Evolutionary conservation across 2,329 filamentous ascomycete species (phyloP).

Genomic region (Ceratocystis eucalypticola): DNA sequence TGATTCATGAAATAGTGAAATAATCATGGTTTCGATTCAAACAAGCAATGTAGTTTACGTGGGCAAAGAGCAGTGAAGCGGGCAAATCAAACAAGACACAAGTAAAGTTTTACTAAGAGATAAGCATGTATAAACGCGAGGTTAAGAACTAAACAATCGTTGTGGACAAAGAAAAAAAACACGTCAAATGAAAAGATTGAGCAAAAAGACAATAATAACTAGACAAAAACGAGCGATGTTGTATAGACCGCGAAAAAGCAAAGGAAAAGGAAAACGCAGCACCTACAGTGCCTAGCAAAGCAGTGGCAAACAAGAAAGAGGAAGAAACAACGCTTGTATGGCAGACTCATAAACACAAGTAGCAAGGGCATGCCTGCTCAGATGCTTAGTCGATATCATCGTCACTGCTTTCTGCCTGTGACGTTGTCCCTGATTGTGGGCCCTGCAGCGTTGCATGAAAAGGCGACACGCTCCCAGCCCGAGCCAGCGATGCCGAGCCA

Average conservation of each 20-base stretch:
- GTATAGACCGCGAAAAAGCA: background rate
- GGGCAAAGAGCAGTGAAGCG: background rate
- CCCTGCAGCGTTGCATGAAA: constrained; percentile 15
- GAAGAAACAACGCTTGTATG: background rate
- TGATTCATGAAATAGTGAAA: too few species aligned
- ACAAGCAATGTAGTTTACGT: background rate
- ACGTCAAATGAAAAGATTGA: background rate
- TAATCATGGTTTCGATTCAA: too few species aligned
- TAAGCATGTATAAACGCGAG: background rate
- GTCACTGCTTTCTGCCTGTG: constrained; percentile 10
- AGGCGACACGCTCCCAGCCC: constrained; percentile 10
- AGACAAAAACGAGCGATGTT: background rate
- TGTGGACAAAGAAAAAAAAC: background rate
- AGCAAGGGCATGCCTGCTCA: background rate
- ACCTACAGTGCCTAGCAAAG: background rate
- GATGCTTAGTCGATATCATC: constrained; percentile 19
- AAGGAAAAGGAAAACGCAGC: background rate
- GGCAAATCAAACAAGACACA: background rate
- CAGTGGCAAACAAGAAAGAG: background rate
- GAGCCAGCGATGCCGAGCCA: constrained; percentile 25
- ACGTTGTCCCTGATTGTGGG: background rate
- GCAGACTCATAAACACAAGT: background rate
- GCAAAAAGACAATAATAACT: constrained; percentile 4
- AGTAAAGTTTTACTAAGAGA: background rate
- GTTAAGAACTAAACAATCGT: background rate